Evolutionary conservation across 1,139 yeast species (phyloP), one percentile per base, ranked within the genome.

Genomic region (Debaryomycetaceae sp.): DNA sequence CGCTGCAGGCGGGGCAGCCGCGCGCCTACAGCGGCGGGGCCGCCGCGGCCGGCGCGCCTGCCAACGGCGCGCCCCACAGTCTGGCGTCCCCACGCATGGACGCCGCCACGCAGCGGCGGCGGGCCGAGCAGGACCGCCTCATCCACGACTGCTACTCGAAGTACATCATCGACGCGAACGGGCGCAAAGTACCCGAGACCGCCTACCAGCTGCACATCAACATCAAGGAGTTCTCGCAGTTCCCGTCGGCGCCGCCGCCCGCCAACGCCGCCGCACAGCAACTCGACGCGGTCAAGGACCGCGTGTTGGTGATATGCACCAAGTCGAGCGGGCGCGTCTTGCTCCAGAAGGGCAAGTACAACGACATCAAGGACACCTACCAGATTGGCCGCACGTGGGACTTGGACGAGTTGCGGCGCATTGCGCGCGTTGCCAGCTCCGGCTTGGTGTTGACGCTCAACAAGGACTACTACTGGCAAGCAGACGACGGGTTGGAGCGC

Each of bases 361-460:
- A 83, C 46, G 67, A 75, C 8, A 78, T 78, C 38, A 86, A 65
- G 35, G 49, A 83, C 3, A 56, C 78, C 3, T 79, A 83, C 48
- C 97, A 89, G 55, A 84, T 91, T 33, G 98, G 98, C 23, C 73
- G 96, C 48, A 82, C 95, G 4, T 91, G 98, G 98, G 81, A 79
- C 41, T 60, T 91, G 48, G 85, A 76, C 38, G 95, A 85, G 43
- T 61, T 91, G 42, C 58, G 66, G 10, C 56, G 57, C 23, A 58
- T 89, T 4, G 76, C 78, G 28, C 67, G 75, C 35, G 62, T 64
- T 3, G 64, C 73, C 2, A 63, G 61, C 17, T 69, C 72, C 33
- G 88, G 88, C 2, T 69, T 89, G 40, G 48, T 73, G 2, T 64
- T 84, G 39, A 65, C 66, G 19, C 64, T 91, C 47, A 84, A 84